Evolutionary conservation across 441 rosid species (phyloP).

Genomic region (Arabidopsis hybrid): DNA sequence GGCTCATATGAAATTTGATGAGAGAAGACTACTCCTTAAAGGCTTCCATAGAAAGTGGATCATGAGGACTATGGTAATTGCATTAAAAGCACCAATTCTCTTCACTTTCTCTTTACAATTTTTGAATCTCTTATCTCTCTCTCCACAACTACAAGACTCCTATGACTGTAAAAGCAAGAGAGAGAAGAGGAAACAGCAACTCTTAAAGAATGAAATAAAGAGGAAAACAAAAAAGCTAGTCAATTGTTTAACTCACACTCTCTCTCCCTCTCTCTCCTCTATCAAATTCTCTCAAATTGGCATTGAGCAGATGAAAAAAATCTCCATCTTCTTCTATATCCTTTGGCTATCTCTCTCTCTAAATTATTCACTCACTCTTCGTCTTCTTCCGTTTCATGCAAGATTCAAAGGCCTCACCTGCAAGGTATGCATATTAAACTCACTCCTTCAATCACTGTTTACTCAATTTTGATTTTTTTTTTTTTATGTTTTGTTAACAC

Average conservation of each 20-base stretch:
- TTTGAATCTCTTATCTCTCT: slow-evolving; percentile 49
- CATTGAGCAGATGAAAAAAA: slow-evolving; percentile 34
- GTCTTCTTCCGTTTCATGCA: slow-evolving; percentile 69
- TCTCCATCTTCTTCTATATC: slow-evolving; percentile 38
- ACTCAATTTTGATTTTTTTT: slow-evolving; percentile 5
- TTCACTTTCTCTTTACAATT: slow-evolving; percentile 46
- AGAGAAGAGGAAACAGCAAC: slow-evolving; percentile 46
- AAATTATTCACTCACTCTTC: slow-evolving; percentile 21
- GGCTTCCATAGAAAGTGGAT: slow-evolving; percentile 41
- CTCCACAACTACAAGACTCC: slow-evolving; percentile 41
- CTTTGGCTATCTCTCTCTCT: slow-evolving; percentile 44
- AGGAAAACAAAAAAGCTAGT: slow-evolving; percentile 37
- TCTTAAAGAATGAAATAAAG: slow-evolving; percentile 57
- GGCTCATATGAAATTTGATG: slow-evolving; percentile 33
- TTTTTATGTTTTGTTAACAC: too few relatives aligned
- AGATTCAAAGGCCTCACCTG: slow-evolving; percentile 69
- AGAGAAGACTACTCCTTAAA: slow-evolving; percentile 32
- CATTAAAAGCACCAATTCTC: slow-evolving; percentile 51
- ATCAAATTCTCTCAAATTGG: slow-evolving; percentile 37
- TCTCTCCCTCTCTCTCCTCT: slow-evolving; percentile 29
- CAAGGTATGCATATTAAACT: slow-evolving; percentile 60
- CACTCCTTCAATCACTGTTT: slow-evolving; percentile 14
- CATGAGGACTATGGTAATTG: slow-evolving; percentile 53
- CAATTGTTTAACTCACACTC: slow-evolving; percentile 38
- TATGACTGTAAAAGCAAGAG: slow-evolving; percentile 58